Conservation (phyloP, 129 eudicot species). For the Centrapalus pauciflorus region DNA sequence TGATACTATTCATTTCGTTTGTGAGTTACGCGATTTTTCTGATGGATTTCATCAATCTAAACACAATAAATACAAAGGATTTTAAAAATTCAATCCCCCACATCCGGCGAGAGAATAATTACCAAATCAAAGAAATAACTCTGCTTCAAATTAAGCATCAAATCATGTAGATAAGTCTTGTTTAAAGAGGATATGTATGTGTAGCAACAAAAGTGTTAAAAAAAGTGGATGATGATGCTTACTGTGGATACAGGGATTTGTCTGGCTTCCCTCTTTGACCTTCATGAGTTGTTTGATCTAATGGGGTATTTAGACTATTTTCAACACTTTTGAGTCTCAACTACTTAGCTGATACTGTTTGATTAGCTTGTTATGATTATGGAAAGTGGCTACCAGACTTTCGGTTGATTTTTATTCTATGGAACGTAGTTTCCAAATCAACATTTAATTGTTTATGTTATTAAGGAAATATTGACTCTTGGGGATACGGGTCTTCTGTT, state of each 20-base stretch:
- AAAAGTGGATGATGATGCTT: too few relatives aligned
- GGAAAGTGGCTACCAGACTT: too few relatives aligned
- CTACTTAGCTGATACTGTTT: neutral
- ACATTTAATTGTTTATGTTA: too few relatives aligned
- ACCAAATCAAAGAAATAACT: neutral
- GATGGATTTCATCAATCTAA: neutral
- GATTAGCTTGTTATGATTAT: too few relatives aligned
- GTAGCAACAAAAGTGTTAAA: neutral
- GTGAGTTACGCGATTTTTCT: neutral
- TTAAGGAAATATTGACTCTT: too few relatives aligned
- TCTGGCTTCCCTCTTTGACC: neutral
- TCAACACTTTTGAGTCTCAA: neutral
- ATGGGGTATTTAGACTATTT: neutral
- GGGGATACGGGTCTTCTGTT: too few relatives aligned
- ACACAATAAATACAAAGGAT: neutral
- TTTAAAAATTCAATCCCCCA: neutral
- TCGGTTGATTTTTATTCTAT: too few relatives aligned
- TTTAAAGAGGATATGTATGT: too few relatives aligned
- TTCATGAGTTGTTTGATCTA: too few relatives aligned
- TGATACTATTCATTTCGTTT: neutral
- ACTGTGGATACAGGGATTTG: neutral
- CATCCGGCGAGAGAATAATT: constrained; percentile 4
- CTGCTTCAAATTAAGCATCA: neutral
- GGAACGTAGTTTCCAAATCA: too few relatives aligned
- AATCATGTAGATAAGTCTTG: neutral